Percentiles rank a stretch among this genome's conserved stretches.
phyloP scores from a whole-genome alignment of 2,329 filamentous ascomycete species.

The Epichloe sp. region DNA sequence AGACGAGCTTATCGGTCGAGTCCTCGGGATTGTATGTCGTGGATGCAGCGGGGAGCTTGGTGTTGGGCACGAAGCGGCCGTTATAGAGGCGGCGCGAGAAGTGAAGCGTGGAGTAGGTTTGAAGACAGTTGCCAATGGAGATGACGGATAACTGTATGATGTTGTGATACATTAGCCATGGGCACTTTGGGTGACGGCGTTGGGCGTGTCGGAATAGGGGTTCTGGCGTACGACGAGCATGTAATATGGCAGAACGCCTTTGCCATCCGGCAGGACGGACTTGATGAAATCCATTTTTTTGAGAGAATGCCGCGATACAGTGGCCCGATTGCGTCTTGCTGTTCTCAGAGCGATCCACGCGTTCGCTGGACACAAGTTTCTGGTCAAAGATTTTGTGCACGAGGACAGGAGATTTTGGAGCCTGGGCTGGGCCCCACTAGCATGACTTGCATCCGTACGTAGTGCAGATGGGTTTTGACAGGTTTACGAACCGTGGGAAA shows the following conservation, averaged over 20 bases:
- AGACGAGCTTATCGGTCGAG: conserved; percentile 37
- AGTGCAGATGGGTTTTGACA: not conserved
- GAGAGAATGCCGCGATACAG: too few relatives aligned
- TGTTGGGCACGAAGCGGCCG: conserved; percentile 43
- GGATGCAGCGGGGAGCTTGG: conserved; percentile 27
- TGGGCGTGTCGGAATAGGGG: not conserved
- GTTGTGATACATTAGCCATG: not conserved
- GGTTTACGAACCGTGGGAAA: too few relatives aligned
- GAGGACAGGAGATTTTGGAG: not conserved
- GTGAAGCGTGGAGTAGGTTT: conserved; percentile 67
- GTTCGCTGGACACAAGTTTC: not conserved
- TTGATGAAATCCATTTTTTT: conserved; percentile 31
- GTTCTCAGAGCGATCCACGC: not conserved
- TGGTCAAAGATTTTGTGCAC: not conserved
- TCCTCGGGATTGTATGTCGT: conserved; percentile 36
- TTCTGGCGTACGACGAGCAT: conserved; percentile 36
- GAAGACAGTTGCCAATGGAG: conserved; percentile 72
- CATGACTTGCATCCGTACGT: not conserved
- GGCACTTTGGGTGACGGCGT: not conserved
- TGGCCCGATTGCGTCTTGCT: not conserved
- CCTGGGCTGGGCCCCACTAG: not conserved
- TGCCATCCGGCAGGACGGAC: conserved; percentile 31
- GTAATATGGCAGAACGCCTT: conserved; percentile 46
- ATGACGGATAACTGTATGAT: conserved; percentile 59
- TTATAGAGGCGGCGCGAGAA: conserved; percentile 85